Evolutionary conservation across 495 filamentous ascomycete genomes (phyloP).

Genomic region (Amorphotheca resinae): DNA sequence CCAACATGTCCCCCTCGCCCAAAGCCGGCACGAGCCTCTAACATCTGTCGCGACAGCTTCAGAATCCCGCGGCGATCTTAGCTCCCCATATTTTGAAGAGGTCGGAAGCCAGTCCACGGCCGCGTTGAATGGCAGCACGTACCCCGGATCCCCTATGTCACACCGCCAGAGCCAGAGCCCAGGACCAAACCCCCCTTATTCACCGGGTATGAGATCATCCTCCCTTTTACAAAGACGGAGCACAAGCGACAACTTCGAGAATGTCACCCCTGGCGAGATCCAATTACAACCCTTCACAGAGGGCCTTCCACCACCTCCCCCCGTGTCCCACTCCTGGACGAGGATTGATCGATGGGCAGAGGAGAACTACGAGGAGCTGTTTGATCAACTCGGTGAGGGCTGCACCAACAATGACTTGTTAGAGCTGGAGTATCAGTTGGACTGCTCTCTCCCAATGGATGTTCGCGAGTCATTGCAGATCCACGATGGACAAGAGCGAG

Average conservation of each 20-base stretch:
- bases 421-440: slow-evolving; percentile 90
- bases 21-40: slow-evolving; percentile 55
- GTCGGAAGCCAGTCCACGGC: slow-evolving; percentile 39
- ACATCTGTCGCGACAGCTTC: slow-evolving; percentile 68
- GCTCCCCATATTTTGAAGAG: slow-evolving; percentile 63
- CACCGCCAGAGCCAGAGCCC: slow-evolving; percentile 48
- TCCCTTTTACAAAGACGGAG: slow-evolving; percentile 46
- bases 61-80: slow-evolving; percentile 64
- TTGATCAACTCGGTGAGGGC: slow-evolving; percentile 82
- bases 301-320: slow-evolving; percentile 78
- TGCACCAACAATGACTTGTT: slow-evolving; percentile 91
- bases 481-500: slow-evolving; percentile 94
- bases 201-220: slow-evolving; percentile 75
- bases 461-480: slow-evolving; percentile 81
- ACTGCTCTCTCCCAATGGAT: slow-evolving; percentile 88
- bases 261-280: slow-evolving; percentile 66
- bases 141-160: slow-evolving; percentile 36
- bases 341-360: slow-evolving; percentile 92
- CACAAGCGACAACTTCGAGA: slow-evolving; percentile 50
- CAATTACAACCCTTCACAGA: slow-evolving; percentile 95
- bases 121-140: slow-evolving; percentile 33
- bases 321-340: slow-evolving; percentile 78
- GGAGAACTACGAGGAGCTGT: slow-evolving; percentile 87
- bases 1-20: slow-evolving; percentile 63
- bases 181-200: slow-evolving; percentile 59